Evolutionary conservation across 305 asterid species (phyloP).

Genomic region (Solanum hybrid): DNA sequence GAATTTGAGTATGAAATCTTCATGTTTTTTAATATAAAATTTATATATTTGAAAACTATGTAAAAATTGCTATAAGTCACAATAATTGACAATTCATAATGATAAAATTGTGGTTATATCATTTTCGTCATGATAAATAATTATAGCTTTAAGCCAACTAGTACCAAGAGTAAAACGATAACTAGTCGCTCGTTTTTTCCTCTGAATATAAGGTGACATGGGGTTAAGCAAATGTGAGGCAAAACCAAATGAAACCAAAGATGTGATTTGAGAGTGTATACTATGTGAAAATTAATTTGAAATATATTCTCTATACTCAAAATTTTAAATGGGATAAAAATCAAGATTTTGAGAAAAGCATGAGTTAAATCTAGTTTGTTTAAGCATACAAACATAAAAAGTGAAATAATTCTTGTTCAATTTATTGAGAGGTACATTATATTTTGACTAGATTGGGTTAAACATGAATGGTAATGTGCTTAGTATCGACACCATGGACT

Average conservation of each 20-base stretch:
- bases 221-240: not conserved
- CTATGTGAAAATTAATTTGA: not conserved
- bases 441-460: not conserved
- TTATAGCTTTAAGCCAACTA: not conserved
- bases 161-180: not conserved
- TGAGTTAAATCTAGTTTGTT: not conserved
- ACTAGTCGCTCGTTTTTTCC: not conserved
- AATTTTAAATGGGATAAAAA: not conserved
- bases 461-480: conserved; percentile 20
- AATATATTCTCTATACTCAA: not conserved
- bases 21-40: no score
- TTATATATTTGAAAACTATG: no score
- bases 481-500: conserved; percentile 25
- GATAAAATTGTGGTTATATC: not conserved
- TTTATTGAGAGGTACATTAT: not conserved
- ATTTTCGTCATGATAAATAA: not conserved
- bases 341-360: not conserved
- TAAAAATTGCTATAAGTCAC: not conserved
- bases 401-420: not conserved
- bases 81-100: no score
- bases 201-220: not conserved
- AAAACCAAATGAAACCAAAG: not conserved
- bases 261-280: not conserved
- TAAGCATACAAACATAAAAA: not conserved
- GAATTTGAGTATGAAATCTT: not conserved